These are phyloP conservation scores for Ganoderma multipileum DNA, from an alignment of 1,284 basidiomycete genomes.

Conservation along the genomic window DNA sequence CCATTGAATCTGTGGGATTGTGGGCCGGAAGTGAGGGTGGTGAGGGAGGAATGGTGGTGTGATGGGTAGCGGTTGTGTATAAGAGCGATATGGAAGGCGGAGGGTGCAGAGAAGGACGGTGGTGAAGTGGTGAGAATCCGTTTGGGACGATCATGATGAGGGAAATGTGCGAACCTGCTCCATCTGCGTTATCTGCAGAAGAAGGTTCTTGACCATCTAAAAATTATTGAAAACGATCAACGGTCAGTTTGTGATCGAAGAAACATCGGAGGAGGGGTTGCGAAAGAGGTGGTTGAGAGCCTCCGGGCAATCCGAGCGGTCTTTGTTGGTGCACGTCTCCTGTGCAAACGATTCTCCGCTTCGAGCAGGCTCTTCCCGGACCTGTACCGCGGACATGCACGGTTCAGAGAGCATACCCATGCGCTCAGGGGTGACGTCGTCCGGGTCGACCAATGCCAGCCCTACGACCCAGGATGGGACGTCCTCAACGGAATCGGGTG, in stretches of 20 bases:
- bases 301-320: conserved; percentile 7
- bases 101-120: not conserved
- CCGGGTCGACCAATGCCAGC: conserved; percentile 62
- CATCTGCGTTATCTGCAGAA: conserved; percentile 32
- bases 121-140: conserved; percentile 6
- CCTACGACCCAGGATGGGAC: conserved; percentile 51
- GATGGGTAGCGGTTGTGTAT: not conserved
- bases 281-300: conserved; percentile 35
- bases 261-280: conserved; percentile 15
- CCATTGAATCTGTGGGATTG: conserved; percentile 55
- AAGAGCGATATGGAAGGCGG: not conserved
- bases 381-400: too few relatives aligned
- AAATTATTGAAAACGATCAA: conserved; percentile 43
- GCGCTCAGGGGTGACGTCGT: conserved; percentile 57
- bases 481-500: not conserved
- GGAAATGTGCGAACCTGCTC: conserved; percentile 42
- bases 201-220: conserved; percentile 40
- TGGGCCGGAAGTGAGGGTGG: too few relatives aligned
- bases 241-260: conserved; percentile 13
- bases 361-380: not conserved
- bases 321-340: not conserved
- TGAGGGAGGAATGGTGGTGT: not conserved
- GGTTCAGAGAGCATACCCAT: conserved; percentile 42
- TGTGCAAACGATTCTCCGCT: not conserved
- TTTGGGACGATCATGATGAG: conserved; percentile 10